Evolutionary conservation across 2,329 filamentous ascomycete species (phyloP), one percentile per base, ranked within the genome.

Genomic region (Curvularia verruculosa): DNA sequence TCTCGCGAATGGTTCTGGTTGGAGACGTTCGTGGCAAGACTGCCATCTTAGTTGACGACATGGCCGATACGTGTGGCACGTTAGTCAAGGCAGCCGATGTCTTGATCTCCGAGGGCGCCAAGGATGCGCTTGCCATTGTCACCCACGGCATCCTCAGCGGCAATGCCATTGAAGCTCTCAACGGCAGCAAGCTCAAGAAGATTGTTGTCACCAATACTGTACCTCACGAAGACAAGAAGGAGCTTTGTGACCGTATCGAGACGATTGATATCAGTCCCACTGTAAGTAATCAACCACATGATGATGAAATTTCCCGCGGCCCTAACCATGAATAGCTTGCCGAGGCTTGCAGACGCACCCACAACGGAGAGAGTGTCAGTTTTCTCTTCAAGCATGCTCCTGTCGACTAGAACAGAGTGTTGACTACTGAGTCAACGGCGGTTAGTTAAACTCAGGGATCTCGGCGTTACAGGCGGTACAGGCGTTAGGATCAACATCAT

Each of bases 1-100:
- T 96, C 59, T 92, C 90, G 9, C 89, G 91, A 69, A 96, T 96
- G 92, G 91, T 92, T 0, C 88, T 99, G n/a, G 94, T 98, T 49
- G 95, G 95, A 65, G 92, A 96, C 65, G 95, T 98, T 45, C 85
- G 87, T 65, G 90, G 91, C 79, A 95, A 95, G 81, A 88, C 94
- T 28, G 94, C 94, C 58, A 97, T 99, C 72, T 87, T 99, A 47
- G 94, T 99, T 46, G 94, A 98, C 75, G 94, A 98, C 75, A 97
- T 98, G 92, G 93, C 93, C 29, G 94, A 98, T 75, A 97, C 94
- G 3, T 97, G 93, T 76, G 92, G 92, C 66, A 96, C 92, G 1
- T 82, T 90, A 12, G 86, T 84, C 76, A 98, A 98, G 81, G 95
- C 93, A 2, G 95, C 94, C 15, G 88, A 91, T 55, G 94, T 93